Conservation (phyloP, 2,329 filamentous ascomycete genomes). For the Pseudocercospora vitis region DNA sequence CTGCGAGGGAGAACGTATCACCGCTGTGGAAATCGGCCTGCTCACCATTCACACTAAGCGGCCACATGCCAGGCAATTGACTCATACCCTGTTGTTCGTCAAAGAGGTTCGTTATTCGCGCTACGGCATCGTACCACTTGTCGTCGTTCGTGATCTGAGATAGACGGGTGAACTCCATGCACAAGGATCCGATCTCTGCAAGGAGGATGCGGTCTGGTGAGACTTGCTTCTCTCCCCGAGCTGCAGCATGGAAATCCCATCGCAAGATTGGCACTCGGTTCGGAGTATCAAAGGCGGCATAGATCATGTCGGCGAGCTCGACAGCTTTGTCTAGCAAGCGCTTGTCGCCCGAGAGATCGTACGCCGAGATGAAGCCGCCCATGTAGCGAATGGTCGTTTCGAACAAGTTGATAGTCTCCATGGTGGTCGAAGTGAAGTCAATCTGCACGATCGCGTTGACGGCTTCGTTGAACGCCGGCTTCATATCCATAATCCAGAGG, state of each 20-base stretch:
- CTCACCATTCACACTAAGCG: constrained; percentile 52
- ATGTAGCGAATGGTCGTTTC: constrained; percentile 72
- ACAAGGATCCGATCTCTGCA: constrained; percentile 59
- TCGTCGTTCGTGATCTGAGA: constrained; percentile 62
- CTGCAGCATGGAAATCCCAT: constrained; percentile 54
- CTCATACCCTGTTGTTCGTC: constrained; percentile 56
- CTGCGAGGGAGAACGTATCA: constrained; percentile 34
- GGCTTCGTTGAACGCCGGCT: constrained; percentile 64
- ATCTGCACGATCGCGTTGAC: constrained; percentile 59
- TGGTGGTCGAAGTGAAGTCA: constrained; percentile 59
- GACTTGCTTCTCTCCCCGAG: constrained; percentile 30
- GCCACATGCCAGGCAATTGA: constrained; percentile 63
- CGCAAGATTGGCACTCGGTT: constrained; percentile 64
- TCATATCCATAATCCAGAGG: constrained; percentile 69
- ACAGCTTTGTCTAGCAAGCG: constrained; percentile 61
- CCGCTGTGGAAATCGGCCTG: constrained; percentile 37
- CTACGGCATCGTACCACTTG: constrained; percentile 62
- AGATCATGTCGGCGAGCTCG: constrained; percentile 64
- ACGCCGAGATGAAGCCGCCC: constrained; percentile 67
- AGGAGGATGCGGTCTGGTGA: constrained; percentile 42
- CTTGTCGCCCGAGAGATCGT: constrained; percentile 61
- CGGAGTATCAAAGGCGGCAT: constrained; percentile 66
- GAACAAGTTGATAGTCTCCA: constrained; percentile 62
- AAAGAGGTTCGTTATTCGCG: constrained; percentile 58
- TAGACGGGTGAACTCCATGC: constrained; percentile 64